Conservation (phyloP, 106 monocot genomes). For the Gastrodia elata region DNA sequence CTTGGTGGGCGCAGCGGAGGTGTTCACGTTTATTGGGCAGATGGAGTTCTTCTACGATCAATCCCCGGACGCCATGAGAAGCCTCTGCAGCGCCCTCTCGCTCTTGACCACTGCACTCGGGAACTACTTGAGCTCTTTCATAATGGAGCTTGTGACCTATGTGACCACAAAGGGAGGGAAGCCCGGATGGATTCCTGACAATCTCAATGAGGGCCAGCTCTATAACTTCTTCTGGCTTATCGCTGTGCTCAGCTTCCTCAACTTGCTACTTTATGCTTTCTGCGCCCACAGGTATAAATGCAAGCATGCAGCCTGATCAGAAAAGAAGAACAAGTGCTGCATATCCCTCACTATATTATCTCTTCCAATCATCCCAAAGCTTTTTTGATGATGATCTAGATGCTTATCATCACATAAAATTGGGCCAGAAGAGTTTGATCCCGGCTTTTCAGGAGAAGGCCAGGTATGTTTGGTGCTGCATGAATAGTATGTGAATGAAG, state of each 20-base stretch:
- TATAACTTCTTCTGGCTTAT: constrained; percentile 62
- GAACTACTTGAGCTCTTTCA: constrained; percentile 48
- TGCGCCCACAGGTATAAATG: constrained; percentile 38
- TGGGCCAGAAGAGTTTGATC: too few species aligned
- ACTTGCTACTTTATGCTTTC: constrained; percentile 31
- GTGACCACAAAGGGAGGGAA: constrained; percentile 48
- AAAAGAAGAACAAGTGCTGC: too few species aligned
- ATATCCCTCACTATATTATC: too few species aligned
- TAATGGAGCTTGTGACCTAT: constrained; percentile 37
- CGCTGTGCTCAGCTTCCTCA: constrained; percentile 35
- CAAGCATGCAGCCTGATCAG: constrained; percentile 46
- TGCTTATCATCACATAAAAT: too few species aligned
- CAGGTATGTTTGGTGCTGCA: too few species aligned
- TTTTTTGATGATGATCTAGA: too few species aligned
- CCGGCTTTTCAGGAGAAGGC: too few species aligned
- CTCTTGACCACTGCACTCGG: constrained; percentile 43
- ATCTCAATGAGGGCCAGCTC: constrained; percentile 61
- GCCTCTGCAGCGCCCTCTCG: constrained; percentile 46
- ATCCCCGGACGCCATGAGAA: constrained; percentile 62
- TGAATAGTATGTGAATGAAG: too few species aligned
- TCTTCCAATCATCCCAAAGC: too few species aligned
- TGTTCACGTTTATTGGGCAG: constrained; percentile 49
- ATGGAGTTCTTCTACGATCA: constrained; percentile 65
- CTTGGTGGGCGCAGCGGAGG: constrained; percentile 42
- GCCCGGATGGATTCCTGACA: constrained; percentile 67